Percentiles rank a stretch among this genome's conserved stretches.
phyloP scores from a whole-genome alignment of 164 flowering plant genomes.

The Santalum album region DNA sequence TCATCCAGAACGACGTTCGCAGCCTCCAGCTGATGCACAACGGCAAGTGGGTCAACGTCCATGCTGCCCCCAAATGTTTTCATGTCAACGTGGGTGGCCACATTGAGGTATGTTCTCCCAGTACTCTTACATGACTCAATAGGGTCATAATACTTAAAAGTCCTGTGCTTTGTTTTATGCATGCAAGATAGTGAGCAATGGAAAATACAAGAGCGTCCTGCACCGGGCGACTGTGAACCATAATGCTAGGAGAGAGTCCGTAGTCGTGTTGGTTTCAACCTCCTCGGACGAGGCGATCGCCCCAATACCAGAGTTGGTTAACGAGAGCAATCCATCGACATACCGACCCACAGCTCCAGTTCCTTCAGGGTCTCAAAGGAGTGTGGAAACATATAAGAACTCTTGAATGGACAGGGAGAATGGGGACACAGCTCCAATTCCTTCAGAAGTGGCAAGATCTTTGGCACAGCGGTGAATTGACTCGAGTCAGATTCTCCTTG shows the following conservation, averaged over 20 bases:
- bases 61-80: constrained; percentile 17
- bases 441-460: no score
- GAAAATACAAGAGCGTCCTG: constrained; percentile 53
- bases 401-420: no score
- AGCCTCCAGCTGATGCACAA: constrained; percentile 25
- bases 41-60: constrained; percentile 19
- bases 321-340: constrained; percentile 18
- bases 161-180: no score
- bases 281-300: constrained; percentile 31
- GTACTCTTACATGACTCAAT: no score
- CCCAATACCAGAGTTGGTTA: constrained; percentile 32
- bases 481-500: no score
- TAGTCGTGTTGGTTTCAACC: constrained; percentile 46
- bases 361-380: no score
- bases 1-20: constrained; percentile 15
- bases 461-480: no score
- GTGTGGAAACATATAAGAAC: no score
- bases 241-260: constrained; percentile 35
- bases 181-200: constrained; percentile 55
- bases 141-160: no score
- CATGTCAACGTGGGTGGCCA: constrained; percentile 29
- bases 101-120: constrained; percentile 26
- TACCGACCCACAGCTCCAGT: constrained; percentile 36
- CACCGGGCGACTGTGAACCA: constrained; percentile 54
- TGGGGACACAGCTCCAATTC: no score